Evolutionary conservation across 148 eudicot genomes (phyloP), one percentile per base, ranked within the genome.

Genomic region (Heliosperma pusillum): DNA sequence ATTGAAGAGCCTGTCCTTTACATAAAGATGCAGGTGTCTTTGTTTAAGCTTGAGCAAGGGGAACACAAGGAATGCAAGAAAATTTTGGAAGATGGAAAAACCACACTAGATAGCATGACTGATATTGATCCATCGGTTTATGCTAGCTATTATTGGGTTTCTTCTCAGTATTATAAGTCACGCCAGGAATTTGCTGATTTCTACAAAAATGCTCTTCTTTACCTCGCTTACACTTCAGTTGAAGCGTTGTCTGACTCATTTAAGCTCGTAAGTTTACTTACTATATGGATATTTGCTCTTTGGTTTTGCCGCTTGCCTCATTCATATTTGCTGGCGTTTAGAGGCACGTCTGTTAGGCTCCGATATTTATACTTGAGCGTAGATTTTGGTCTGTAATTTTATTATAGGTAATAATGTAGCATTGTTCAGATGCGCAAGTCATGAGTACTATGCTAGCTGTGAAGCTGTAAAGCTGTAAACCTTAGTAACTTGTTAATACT

Each of bases 51-150:
- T 74, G 93, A 92, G 83, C 88, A 89, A 73, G 91, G 97, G 56
- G 80, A 81, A 71, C 96, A 86, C 55, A 92, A 92, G 79, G 96
- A 90, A 77, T 91, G 98, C 96, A 90, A 89, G 78, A 91, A 88
- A 42, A 87, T 94, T 53, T 75, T 94, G 74, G 97, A 91, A 11
- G 91, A 90, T 71, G 97, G 96, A 50, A 94, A 94, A 77, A 78
- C 87, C 69, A 89, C 89, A 6, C 89, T 94, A 74, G 97, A 90
- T 70, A 87, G 91, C 82, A 92, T 94, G 97, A 94, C 97, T 10
- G 97, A 94, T 82, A 92, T 94, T 74, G 98, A 94, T 81, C 98
- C 98, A 64, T 87, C 97, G 55, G 98, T 92, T 24, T 87, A 92
- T 85, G 93, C 98, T 69, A 88, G 88, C 85, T 90, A 81, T 72